phyloP scores from a whole-genome alignment of 108 stramenopile species.

The Craspedostauros australis region DNA sequence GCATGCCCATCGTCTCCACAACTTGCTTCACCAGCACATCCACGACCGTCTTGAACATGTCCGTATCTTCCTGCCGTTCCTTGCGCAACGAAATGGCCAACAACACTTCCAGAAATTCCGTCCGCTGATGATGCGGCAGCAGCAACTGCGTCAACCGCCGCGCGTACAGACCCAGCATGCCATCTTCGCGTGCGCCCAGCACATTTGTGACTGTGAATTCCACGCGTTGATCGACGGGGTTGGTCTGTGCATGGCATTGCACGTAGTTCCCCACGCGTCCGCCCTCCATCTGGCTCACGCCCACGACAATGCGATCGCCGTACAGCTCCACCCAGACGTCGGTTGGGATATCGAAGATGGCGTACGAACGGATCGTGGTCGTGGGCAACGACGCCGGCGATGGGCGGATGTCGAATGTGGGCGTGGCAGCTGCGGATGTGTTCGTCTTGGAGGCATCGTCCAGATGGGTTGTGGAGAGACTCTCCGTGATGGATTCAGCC shows the following conservation, averaged over 20 bases:
- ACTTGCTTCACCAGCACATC: slow-evolving; percentile 18
- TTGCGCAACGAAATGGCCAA: slow-evolving; percentile 31
- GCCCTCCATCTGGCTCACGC: slow-evolving; percentile 25
- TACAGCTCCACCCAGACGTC: slow-evolving; percentile 44
- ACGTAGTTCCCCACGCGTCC: slow-evolving; percentile 33
- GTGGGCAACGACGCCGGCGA: slow-evolving; percentile 18
- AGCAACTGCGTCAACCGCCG: slow-evolving; percentile 13
- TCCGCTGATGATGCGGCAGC: not conserved
- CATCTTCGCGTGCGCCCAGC: slow-evolving; percentile 35
- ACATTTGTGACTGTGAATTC: slow-evolving; percentile 29
- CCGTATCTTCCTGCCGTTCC: slow-evolving; percentile 6
- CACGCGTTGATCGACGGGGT: slow-evolving; percentile 17
- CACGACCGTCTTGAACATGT: slow-evolving; percentile 19
- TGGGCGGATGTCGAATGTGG: slow-evolving; percentile 1
- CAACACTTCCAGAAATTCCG: slow-evolving; percentile 17
- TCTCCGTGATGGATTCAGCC: no score
- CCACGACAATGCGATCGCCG: slow-evolving; percentile 38
- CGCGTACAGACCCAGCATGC: slow-evolving; percentile 38
- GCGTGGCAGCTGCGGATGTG: not conserved
- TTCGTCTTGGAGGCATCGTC: slow-evolving; percentile 2
- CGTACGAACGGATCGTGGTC: slow-evolving; percentile 29
- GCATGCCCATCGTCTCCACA: no score
- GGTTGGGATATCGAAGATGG: slow-evolving; percentile 19
- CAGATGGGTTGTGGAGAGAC: no score
- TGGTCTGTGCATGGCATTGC: slow-evolving; percentile 27